Base-by-base conservation (phyloP, 441 rosid species). In the Eugenia klotzschiana region DNA sequence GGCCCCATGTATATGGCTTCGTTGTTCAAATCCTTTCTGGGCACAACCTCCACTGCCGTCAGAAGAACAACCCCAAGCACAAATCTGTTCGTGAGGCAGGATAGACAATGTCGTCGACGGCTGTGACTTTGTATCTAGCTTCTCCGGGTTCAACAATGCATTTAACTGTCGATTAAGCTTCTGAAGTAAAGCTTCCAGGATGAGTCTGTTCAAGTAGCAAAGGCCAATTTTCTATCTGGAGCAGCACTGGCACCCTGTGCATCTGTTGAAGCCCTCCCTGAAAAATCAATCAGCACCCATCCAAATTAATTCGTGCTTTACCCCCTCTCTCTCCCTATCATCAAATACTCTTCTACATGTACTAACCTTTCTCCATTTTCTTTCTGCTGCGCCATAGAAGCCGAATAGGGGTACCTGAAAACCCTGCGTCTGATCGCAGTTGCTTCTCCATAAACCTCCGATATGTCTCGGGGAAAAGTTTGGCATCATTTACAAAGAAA, bases 391-490 rank as follows among this genome's bases (percentile, higher is more conserved):
- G 94, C 98, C 99, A 96, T 72, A 96, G 94, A 84, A 96, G 91
- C 55, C 96, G 91, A 72, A 96, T 96, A n/a, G 99, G 98, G 26
- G 98, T 93, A n/a, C 98, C 98, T 40, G 94, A 55, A 89, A 95
- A 96, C 58, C 99, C 98, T 40, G 96, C 98, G 86, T 95, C 92
- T 20, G 91, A 33, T 79, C 97, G 96, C 79, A 96, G 92, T 90
- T 94, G 97, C 92, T 96, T 96, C 93, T 95, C 99, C 98, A 96
- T 90, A 84, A 92, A 96, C 64, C 96, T 92, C 49, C 96, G 92
- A 86, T 94, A 96, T 16, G 98, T 95, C 84, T 96, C 98, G 5
- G 97, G 91, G 81, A 96, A 96, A 81, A 96, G 92, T 89, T 91
- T 96, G 83, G 98, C 90, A 73, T 96, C 98, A 85, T 96, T 96